These are phyloP conservation scores for Ceratocystis albifundus DNA, from an alignment of 2,329 filamentous ascomycete genomes.

Conservation along the genomic window DNA sequence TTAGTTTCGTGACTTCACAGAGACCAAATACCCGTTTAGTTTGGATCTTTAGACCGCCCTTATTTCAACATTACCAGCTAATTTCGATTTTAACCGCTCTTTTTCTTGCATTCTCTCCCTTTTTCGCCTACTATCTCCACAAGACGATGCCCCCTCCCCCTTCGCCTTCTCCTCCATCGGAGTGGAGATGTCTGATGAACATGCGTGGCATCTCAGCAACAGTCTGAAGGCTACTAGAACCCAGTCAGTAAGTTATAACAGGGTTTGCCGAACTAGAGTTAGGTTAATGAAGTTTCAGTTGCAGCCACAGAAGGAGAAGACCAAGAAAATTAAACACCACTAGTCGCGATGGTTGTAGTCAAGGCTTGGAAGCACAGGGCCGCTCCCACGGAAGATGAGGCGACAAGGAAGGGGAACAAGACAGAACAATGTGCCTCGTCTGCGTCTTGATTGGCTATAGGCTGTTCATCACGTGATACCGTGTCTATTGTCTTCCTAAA, in stretches of 20 bases:
- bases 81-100: not conserved
- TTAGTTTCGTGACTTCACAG: not conserved
- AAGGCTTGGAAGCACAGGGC: not conserved
- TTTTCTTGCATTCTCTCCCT: not conserved
- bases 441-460: not conserved
- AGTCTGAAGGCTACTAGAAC: not conserved
- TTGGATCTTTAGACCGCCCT: too few species aligned
- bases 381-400: too few species aligned
- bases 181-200: slow-evolving; percentile 2
- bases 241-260: not conserved
- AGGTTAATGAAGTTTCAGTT: slow-evolving; percentile 7
- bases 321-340: not conserved
- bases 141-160: not conserved
- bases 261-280: not conserved
- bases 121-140: slow-evolving; percentile 3
- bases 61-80: too few species aligned
- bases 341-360: not conserved
- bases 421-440: not conserved
- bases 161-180: not conserved
- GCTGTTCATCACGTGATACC: not conserved
- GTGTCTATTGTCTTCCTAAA: not conserved
- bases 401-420: not conserved
- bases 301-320: not conserved
- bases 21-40: too few species aligned
- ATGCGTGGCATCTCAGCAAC: not conserved